Conservation (phyloP, 2,329 filamentous ascomycete species). For the Verticillium zaregamsianum region DNA sequence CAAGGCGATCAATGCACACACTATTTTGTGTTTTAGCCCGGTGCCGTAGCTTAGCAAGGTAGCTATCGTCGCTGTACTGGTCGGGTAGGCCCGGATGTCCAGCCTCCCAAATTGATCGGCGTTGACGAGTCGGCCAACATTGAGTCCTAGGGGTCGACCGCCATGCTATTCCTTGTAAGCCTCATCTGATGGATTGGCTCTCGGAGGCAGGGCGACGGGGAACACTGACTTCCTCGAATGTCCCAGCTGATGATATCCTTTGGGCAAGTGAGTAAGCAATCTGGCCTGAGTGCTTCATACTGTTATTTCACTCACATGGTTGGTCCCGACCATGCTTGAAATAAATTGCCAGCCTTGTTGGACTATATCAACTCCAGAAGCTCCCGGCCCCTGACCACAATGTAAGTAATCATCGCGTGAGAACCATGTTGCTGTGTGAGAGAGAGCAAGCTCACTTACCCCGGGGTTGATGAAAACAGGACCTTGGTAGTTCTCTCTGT, state of each 20-base stretch:
- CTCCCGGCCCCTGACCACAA: not conserved
- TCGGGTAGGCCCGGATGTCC: conserved; percentile 39
- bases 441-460: not conserved
- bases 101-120: conserved; percentile 35
- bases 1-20: conserved; percentile 34
- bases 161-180: conserved; percentile 26
- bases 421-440: not conserved
- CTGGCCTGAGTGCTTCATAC: too few relatives aligned
- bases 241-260: conserved; percentile 46
- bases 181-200: not conserved
- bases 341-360: conserved; percentile 7
- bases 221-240: conserved; percentile 34
- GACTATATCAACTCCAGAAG: not conserved
- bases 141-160: conserved; percentile 43
- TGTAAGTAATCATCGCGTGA: not conserved
- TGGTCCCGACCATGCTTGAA: conserved; percentile 39
- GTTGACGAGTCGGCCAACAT: conserved; percentile 41
- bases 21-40: conserved; percentile 34
- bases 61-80: conserved; percentile 34
- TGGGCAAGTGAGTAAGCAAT: too few relatives aligned
- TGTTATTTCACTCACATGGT: conserved; percentile 27
- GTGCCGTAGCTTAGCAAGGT: conserved; percentile 36
- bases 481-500: not conserved
- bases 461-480: not conserved
- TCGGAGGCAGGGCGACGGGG: not conserved